Evolutionary conservation across 2,329 filamentous ascomycete species (phyloP), one percentile per base, ranked within the genome.

Genomic region (Trichoderma atroviride): DNA sequence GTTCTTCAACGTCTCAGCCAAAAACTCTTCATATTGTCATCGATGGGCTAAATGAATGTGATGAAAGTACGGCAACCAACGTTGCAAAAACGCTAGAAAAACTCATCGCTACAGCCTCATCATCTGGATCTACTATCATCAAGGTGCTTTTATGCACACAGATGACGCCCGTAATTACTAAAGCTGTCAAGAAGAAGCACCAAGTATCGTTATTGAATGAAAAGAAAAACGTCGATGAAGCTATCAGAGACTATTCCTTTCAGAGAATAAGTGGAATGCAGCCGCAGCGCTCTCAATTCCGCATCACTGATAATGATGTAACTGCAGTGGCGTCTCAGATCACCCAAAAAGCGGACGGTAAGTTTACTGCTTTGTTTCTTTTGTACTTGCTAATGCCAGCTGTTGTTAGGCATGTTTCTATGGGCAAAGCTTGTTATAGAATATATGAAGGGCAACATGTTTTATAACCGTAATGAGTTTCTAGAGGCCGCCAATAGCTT

Each of bases 351-450:
- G 70, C 76, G 29, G 74, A 78, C 62, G 76, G 78, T 78, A 70
- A 71, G 70, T 0, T 37, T 16, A 4, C 13, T 24, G 16, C 10
- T 22, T 19, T 22, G 35, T 35, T 35, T 35, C 10, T 19, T 13
- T 24, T n/a, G 7, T 31, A 5, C 35, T 27, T 27, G 16, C 6
- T 52, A 24, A 60, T 13, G 19, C 5, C n/a, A 11, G 16, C n/a
- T 5, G 33, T 35, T 2, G 3, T 2, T 5, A 79, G 79, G 78
- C 2, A 81, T 81, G 78, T 81, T 81, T 66, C 70, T 81, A 0
- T 81, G 75, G 47, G 79, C 79, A 33, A 71, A 77, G 3, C 73
- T 81, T 2, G 78, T 81, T 0, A 69, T 81, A 2, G 76, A 80
- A 24, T 79, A 78, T 33, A 62, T 81, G 3, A 50, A 72, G 0